Evolutionary conservation across 345 rosid genomes (phyloP).

Genomic region (Syzygium aromaticum): DNA sequence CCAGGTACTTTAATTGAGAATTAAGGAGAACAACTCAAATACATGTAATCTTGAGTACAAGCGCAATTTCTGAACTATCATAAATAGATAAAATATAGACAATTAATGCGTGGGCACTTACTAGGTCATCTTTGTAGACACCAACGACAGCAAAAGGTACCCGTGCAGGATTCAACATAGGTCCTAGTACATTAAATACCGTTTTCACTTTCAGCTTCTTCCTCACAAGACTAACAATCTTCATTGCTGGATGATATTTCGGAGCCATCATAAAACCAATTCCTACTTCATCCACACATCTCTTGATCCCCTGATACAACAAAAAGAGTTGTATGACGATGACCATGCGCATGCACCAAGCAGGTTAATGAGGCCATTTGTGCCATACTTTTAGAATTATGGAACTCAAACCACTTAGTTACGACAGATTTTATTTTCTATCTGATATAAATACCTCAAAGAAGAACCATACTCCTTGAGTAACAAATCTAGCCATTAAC

Average conservation of each 20-base stretch:
- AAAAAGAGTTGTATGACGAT: not conserved
- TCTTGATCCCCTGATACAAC: constrained; percentile 43
- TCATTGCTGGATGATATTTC: constrained; percentile 87
- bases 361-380: not conserved
- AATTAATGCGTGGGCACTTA: constrained; percentile 8
- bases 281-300: constrained; percentile 79
- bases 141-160: constrained; percentile 91
- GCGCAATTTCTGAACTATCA: not conserved
- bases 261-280: constrained; percentile 94
- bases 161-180: constrained; percentile 82
- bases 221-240: constrained; percentile 76
- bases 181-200: constrained; percentile 82
- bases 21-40: not conserved
- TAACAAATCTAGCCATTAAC: not conserved
- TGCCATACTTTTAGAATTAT: not conserved
- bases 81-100: not conserved
- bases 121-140: constrained; percentile 70
- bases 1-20: not conserved
- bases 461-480: not conserved
- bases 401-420: not conserved
- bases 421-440: not conserved
- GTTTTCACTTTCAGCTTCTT: constrained; percentile 80
- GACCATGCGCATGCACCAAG: not conserved
- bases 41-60: not conserved
- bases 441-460: not conserved